Evolutionary conservation across 768 basidiomycete species (phyloP), one percentile per base, ranked within the genome.

Genomic region (Lactifluus volemus): DNA sequence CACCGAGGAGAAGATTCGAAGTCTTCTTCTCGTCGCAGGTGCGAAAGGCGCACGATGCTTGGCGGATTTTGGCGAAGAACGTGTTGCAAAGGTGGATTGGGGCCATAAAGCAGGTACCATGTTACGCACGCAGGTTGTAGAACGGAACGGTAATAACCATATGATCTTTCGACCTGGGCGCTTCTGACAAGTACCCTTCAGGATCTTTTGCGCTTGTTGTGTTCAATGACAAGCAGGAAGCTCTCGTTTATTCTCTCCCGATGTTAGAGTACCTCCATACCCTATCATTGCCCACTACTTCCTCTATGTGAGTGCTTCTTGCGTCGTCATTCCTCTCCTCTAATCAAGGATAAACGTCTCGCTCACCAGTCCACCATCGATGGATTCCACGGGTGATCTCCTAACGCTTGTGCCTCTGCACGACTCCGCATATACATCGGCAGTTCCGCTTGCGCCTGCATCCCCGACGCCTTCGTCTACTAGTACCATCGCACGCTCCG

Each of bases 71-170:
- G 82, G 76, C 49, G 89, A 89, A 3, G 82, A 88, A 14, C 77
- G 81, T 49, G 71, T 91, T 19, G 82, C 79, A 4, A 88, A 82
- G 70, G 79, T 76, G 1, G 88, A 92, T 19, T 85, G 88, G 83
- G 74, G 75, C 19, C 70, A 67, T 47, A 84, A 82, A 66, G 67
- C 70, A 14, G 85, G 84, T 9, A 70, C 70, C 7, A 79, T 85
- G 11, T 73, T 79, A 30, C 71, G 73, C 44, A 77, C 76, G 7
- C 79, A 84, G 50, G 75, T 88, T 15, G 75, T 92, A 4, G 81
- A 82, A 56, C 81, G 79, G 66, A 77, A 82, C 66, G 83, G 89
- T 88, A 32, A 14, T 38, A 21, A n/a, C 25, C 41, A 52, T 29
- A 12, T 30, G 8, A 32, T 47, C 15, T 45, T 59, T 61, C 9